These are phyloP conservation scores for Metschnikowia arizonensis DNA, from an alignment of 805 yeast genomes.

Conservation along the genomic window DNA sequence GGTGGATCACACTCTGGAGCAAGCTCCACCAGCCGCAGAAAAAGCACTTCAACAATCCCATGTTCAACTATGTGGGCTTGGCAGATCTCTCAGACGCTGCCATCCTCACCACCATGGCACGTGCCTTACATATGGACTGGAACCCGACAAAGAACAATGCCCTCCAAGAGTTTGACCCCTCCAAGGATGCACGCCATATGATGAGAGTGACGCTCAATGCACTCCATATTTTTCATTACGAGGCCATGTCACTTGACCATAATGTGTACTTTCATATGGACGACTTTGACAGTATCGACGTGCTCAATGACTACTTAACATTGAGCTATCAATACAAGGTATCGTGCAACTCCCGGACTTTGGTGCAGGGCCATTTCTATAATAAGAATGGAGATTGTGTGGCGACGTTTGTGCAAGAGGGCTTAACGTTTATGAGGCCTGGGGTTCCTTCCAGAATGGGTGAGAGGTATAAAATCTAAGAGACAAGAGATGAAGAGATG, in stretches of 20 bases:
- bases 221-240: slow-evolving; percentile 34
- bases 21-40: slow-evolving; percentile 27
- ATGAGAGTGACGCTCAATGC: slow-evolving; percentile 15
- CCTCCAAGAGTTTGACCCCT: slow-evolving; percentile 29
- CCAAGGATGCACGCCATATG: slow-evolving; percentile 29
- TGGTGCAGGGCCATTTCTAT: slow-evolving; percentile 36
- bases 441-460: slow-evolving; percentile 20
- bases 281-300: slow-evolving; percentile 24
- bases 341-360: slow-evolving; percentile 32
- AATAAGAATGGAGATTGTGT: slow-evolving; percentile 29
- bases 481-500: neutral
- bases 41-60: slow-evolving; percentile 22
- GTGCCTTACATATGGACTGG: slow-evolving; percentile 41
- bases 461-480: slow-evolving; percentile 4
- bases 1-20: slow-evolving; percentile 41
- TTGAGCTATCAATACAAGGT: slow-evolving; percentile 35
- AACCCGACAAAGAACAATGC: slow-evolving; percentile 35
- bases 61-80: slow-evolving; percentile 33
- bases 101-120: slow-evolving; percentile 38
- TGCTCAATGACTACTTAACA: slow-evolving; percentile 35
- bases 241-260: slow-evolving; percentile 44
- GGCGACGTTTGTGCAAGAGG: slow-evolving; percentile 42
- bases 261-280: slow-evolving; percentile 39
- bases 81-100: slow-evolving; percentile 38
- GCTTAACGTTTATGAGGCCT: slow-evolving; percentile 30